These are phyloP conservation scores for Modicella reniformis DNA, from an alignment of 371 early-diverging fungal genomes.

Conservation along the genomic window DNA sequence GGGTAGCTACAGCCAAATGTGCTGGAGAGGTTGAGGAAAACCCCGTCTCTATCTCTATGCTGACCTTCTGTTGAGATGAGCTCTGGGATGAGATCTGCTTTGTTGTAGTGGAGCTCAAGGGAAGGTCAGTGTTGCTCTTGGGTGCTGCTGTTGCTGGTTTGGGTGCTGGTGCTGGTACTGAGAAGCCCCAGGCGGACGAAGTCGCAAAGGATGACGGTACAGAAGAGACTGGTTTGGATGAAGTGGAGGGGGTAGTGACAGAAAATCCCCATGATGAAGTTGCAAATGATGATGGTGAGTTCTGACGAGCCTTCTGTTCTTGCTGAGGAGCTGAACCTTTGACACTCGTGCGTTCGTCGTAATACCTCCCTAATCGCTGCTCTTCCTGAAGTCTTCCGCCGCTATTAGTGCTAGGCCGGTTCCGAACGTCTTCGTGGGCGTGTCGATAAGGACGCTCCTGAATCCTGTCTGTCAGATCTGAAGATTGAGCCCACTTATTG, in stretches of 20 bases:
- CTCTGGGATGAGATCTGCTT: constrained; percentile 17
- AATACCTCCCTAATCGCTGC: constrained; percentile 26
- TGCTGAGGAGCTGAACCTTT: not conserved
- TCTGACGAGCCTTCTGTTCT: constrained; percentile 21
- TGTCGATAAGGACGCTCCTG: constrained; percentile 35
- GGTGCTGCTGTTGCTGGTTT: constrained; percentile 22
- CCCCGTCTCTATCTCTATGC: constrained; percentile 1
- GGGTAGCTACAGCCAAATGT: not conserved
- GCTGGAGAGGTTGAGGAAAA: not conserved
- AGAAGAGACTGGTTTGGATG: constrained; percentile 5
- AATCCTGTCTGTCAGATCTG: constrained; percentile 20
- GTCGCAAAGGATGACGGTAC: constrained; percentile 39
- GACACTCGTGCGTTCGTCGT: constrained; percentile 19
- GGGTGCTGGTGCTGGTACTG: constrained; percentile 22
- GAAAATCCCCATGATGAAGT: constrained; percentile 37
- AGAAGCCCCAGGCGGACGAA: constrained; percentile 30
- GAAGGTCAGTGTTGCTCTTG: constrained; percentile 1
- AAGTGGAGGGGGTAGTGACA: constrained; percentile 19
- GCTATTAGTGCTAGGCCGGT: constrained; percentile 14
- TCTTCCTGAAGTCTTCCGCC: constrained; percentile 16
- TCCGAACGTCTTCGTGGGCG: constrained; percentile 35
- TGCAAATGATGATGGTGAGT: constrained; percentile 37
- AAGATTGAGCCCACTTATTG: constrained; percentile 36
- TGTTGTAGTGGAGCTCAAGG: constrained; percentile 1
- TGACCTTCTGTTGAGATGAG: constrained; percentile 2